These are phyloP conservation scores for Talaromyces amestolkiae DNA, from an alignment of 2,329 filamentous ascomycete genomes.

Conservation along the genomic window DNA sequence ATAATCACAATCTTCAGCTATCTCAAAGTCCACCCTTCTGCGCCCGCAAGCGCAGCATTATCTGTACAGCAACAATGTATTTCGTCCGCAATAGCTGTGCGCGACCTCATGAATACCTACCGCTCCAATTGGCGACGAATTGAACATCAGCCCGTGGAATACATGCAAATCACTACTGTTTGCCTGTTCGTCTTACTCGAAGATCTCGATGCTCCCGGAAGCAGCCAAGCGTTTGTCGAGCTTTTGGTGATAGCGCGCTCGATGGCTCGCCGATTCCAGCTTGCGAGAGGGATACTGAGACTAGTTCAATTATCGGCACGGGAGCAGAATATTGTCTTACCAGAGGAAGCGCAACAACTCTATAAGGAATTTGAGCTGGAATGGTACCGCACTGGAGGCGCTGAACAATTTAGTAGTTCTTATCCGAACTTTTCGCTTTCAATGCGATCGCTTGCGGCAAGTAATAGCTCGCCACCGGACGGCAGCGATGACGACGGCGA, in stretches of 20 bases:
- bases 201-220: slow-evolving; percentile 10
- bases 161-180: slow-evolving; percentile 12
- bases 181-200: slow-evolving; percentile 16
- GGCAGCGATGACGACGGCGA: background rate
- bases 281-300: slow-evolving; percentile 13
- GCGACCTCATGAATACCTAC: slow-evolving; percentile 12
- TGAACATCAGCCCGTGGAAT: slow-evolving; percentile 17
- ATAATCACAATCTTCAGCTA: slow-evolving; percentile 16
- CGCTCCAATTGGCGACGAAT: slow-evolving; percentile 14
- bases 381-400: slow-evolving; percentile 4
- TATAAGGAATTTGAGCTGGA: slow-evolving; percentile 17
- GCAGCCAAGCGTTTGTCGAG: slow-evolving; percentile 16
- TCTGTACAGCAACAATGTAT: slow-evolving; percentile 13
- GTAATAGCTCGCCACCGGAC: background rate
- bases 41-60: background rate
- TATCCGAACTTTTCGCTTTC: slow-evolving; percentile 18
- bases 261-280: slow-evolving; percentile 16
- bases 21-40: slow-evolving; percentile 15
- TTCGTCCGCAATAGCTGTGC: slow-evolving; percentile 9
- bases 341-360: slow-evolving; percentile 9
- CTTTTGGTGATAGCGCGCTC: slow-evolving; percentile 10
- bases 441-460: slow-evolving; percentile 7
- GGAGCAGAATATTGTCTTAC: slow-evolving; percentile 15
- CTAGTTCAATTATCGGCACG: slow-evolving; percentile 17
- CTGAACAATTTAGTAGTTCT: slow-evolving; percentile 14